Percentiles rank a stretch among this genome's conserved stretches.
Conservation (phyloP, 352 stramenopile species). For the Pythium scleroteichum region DNA sequence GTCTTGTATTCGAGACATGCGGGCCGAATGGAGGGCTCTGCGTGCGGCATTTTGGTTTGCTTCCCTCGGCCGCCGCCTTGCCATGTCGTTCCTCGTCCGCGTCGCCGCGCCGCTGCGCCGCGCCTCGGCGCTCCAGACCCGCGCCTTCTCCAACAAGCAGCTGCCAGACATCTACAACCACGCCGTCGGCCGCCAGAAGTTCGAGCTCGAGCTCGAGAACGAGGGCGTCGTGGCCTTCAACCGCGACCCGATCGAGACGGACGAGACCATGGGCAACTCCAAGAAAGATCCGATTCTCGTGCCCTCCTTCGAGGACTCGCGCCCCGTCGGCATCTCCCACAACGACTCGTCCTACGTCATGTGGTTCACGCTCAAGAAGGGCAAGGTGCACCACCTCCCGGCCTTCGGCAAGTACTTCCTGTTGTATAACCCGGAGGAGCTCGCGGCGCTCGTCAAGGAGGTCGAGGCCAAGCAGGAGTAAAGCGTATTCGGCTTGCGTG, state of each 20-base stretch:
- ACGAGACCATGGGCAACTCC: conserved; percentile 86
- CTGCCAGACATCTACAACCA: conserved; percentile 81
- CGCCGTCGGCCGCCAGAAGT: conserved; percentile 77
- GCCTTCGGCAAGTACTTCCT: conserved; percentile 90
- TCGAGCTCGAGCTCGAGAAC: conserved; percentile 73
- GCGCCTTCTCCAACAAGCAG: conserved; percentile 55
- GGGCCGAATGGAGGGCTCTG: not conserved
- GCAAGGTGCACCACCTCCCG: conserved; percentile 87
- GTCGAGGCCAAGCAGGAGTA: conserved; percentile 83
- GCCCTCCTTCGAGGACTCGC: conserved; percentile 73
- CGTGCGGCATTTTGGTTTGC: not conserved
- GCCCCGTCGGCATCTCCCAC: conserved; percentile 81
- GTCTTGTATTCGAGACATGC: conserved; percentile 11
- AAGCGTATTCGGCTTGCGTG: conserved; percentile 8
- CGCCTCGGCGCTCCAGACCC: conserved; percentile 33
- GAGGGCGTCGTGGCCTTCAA: conserved; percentile 73
- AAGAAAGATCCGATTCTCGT: conserved; percentile 89
- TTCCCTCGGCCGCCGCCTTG: not conserved
- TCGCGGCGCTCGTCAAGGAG: conserved; percentile 81
- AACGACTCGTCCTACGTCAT: conserved; percentile 89
- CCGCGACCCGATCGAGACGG: conserved; percentile 83
- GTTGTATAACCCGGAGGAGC: conserved; percentile 88
- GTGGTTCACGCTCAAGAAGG: conserved; percentile 88
- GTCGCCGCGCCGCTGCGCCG: conserved; percentile 58
- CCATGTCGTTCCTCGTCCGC: conserved; percentile 38